A percentile compares a stretch with the other conserved stretches of the same genome.
phyloP scores from a whole-genome alignment of 345 rosid species.

The Populus euphratica region DNA sequence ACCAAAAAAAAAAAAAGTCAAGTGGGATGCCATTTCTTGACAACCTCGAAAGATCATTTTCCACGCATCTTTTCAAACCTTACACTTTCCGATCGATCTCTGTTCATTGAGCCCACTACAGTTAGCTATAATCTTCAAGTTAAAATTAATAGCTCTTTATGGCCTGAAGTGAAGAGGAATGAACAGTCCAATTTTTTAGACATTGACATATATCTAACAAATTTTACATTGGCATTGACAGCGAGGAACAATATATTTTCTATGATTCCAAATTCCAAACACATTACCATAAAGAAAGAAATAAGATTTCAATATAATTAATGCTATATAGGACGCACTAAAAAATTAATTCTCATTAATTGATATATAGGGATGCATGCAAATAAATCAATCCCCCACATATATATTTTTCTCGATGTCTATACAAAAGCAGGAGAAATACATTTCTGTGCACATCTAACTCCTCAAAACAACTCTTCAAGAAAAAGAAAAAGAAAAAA shows the following conservation, averaged over 20 bases:
- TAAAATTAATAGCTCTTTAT: neutral
- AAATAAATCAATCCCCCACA: slow-evolving; percentile 7
- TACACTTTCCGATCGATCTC: neutral
- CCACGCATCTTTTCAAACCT: neutral
- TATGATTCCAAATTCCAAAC: neutral
- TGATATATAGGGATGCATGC: slow-evolving; percentile 4
- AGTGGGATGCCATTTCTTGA: slow-evolving; percentile 6
- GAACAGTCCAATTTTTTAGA: neutral
- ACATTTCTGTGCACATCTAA: neutral
- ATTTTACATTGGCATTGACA: neutral
- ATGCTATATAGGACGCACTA: neutral
- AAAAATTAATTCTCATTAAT: neutral
- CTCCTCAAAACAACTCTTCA: neutral
- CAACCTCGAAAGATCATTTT: neutral
- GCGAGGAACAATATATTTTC: neutral
- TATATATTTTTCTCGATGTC: neutral
- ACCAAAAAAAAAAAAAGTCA: neutral
- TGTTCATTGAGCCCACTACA: neutral
- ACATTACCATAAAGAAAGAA: neutral
- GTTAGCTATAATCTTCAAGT: neutral
- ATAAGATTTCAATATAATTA: neutral
- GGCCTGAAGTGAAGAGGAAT: neutral
- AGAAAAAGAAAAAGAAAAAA: neutral
- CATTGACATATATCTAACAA: neutral
- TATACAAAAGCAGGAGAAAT: neutral